Evolutionary conservation across 116 monocot species (phyloP).

Genomic region (Posidonia oceanica): DNA sequence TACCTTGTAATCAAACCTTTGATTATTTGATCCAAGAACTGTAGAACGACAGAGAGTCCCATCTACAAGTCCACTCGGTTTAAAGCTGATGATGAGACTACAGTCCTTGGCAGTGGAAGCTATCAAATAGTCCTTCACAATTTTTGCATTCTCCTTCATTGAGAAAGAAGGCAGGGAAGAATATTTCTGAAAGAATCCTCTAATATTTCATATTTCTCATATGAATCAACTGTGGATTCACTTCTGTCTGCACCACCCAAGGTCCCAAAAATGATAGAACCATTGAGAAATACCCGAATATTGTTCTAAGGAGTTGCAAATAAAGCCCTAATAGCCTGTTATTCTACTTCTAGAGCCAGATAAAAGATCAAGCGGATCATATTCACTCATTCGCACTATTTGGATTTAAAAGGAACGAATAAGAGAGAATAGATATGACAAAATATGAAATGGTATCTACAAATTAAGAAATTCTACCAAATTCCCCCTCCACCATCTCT

Average conservation of each 20-base stretch:
- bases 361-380: slow-evolving; percentile 89
- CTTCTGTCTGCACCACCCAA: slow-evolving; percentile 41
- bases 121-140: slow-evolving; percentile 61
- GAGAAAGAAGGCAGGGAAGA: slow-evolving; percentile 53
- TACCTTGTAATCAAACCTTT: slow-evolving; percentile 89
- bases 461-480: background rate
- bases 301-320: slow-evolving; percentile 75
- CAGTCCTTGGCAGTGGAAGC: slow-evolving; percentile 87
- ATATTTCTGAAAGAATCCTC: slow-evolving; percentile 36
- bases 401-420: slow-evolving; percentile 14
- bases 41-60: slow-evolving; percentile 21
- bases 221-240: slow-evolving; percentile 3
- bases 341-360: slow-evolving; percentile 67
- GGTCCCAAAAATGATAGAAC: slow-evolving; percentile 55
- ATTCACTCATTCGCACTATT: slow-evolving; percentile 59
- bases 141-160: slow-evolving; percentile 41
- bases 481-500: too few species aligned
- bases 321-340: slow-evolving; percentile 43
- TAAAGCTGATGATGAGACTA: slow-evolving; percentile 84
- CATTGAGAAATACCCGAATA: slow-evolving; percentile 72
- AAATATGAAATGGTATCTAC: background rate
- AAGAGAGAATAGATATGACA: background rate
- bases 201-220: slow-evolving; percentile 17
- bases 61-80: slow-evolving; percentile 10
- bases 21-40: slow-evolving; percentile 46